These are phyloP conservation scores for Tinospora cordifolia DNA, from an alignment of 164 flowering plant genomes.

Conservation along the genomic window DNA sequence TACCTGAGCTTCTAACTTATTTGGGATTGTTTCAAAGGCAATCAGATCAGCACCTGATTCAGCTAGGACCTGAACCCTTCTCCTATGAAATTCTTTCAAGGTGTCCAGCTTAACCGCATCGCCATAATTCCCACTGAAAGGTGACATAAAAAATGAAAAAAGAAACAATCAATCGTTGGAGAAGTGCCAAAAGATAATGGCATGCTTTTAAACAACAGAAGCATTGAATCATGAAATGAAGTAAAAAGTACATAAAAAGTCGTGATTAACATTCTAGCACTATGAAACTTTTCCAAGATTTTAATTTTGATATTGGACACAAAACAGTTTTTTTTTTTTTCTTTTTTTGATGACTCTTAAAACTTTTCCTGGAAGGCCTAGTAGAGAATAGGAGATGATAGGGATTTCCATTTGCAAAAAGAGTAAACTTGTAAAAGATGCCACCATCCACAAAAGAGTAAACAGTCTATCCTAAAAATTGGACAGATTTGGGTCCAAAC, in stretches of 20 bases:
- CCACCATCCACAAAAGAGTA: too few species aligned
- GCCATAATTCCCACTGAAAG: slow-evolving; percentile 72
- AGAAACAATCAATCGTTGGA: neutral
- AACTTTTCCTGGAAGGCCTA: neutral
- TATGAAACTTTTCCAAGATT: neutral
- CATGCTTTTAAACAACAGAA: neutral
- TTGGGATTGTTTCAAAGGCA: slow-evolving; percentile 93
- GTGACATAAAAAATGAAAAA: slow-evolving; percentile 2
- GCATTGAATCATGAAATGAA: neutral
- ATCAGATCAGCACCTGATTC: slow-evolving; percentile 78
- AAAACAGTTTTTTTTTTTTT: too few species aligned
- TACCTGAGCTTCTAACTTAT: slow-evolving; percentile 90
- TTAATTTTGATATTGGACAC: neutral
- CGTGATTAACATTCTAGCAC: neutral
- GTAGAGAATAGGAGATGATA: neutral
- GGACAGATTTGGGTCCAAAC: too few species aligned
- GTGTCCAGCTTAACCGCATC: slow-evolving; percentile 39
- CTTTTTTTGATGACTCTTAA: too few species aligned
- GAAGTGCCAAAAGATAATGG: neutral
- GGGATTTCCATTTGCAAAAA: too few species aligned
- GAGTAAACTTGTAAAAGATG: too few species aligned
- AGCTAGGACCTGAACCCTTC: slow-evolving; percentile 78
- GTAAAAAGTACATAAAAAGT: neutral
- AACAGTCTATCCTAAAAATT: too few species aligned
- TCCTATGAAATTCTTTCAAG: slow-evolving; percentile 78